Evolutionary conservation across 345 rosid species (phyloP).

Genomic region (Nasturtium officinale): DNA sequence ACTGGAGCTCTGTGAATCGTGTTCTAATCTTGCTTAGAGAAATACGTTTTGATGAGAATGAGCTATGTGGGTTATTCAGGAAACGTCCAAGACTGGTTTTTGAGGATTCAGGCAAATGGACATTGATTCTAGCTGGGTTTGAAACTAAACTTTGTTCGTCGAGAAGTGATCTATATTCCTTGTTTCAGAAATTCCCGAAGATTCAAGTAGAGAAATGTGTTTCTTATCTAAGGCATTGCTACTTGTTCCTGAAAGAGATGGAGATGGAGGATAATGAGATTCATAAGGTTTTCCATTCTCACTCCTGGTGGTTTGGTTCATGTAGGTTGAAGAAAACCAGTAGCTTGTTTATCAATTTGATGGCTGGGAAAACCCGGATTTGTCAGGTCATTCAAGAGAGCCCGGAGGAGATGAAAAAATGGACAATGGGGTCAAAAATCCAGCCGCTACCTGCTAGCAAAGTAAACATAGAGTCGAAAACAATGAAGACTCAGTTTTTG

Average conservation of each 20-base stretch:
- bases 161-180: conserved; percentile 45
- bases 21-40: conserved; percentile 50
- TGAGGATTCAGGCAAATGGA: conserved; percentile 57
- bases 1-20: conserved; percentile 61
- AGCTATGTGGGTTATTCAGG: conserved; percentile 55
- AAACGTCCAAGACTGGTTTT: conserved; percentile 61
- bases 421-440: conserved; percentile 55
- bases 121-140: conserved; percentile 53
- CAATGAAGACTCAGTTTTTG: conserved; percentile 61
- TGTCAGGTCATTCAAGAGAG: conserved; percentile 54
- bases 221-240: conserved; percentile 57
- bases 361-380: conserved; percentile 59
- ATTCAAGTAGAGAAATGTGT: conserved; percentile 52
- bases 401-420: conserved; percentile 68
- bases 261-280: conserved; percentile 61
- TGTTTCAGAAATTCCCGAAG: conserved; percentile 61
- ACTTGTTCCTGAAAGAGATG: conserved; percentile 57
- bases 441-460: conserved; percentile 46
- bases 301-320: conserved; percentile 56
- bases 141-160: conserved; percentile 62
- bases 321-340: conserved; percentile 58
- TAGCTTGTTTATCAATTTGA: conserved; percentile 50
- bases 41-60: conserved; percentile 43
- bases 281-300: conserved; percentile 50
- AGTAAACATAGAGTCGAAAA: conserved; percentile 39